These are phyloP conservation scores for Dendrobium catenatum DNA, from an alignment of 106 monocot species.

Conservation along the genomic window DNA sequence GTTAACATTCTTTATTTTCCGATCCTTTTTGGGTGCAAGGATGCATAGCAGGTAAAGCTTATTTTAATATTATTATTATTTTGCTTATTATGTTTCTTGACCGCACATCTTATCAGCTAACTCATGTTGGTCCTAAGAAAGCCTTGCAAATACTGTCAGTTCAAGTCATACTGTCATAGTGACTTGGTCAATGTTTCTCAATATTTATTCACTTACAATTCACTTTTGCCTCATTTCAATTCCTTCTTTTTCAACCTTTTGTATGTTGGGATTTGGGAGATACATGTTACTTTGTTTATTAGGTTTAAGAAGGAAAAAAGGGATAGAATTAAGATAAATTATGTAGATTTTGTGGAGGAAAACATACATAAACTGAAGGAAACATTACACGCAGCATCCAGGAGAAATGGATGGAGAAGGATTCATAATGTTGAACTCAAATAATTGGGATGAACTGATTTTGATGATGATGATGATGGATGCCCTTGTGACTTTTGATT, in stretches of 20 bases:
- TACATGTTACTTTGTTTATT: not conserved
- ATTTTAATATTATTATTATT: not conserved
- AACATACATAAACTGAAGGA: not conserved
- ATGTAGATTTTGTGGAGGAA: not conserved
- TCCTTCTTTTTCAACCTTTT: not conserved
- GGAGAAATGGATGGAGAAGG: not conserved
- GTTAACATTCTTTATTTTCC: not conserved
- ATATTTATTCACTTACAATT: not conserved
- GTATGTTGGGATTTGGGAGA: not conserved
- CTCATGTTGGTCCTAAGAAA: not conserved
- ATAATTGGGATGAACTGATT: not conserved
- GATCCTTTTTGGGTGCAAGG: not conserved
- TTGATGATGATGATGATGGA: not conserved
- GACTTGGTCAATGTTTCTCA: not conserved
- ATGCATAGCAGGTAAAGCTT: not conserved
- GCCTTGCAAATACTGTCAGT: not conserved
- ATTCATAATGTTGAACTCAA: not conserved
- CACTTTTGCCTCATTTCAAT: not conserved
- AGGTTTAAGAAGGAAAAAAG: not conserved
- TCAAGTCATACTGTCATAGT: not conserved
- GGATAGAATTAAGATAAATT: not conserved
- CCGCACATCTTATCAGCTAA: not conserved
- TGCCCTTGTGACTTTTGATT: not conserved
- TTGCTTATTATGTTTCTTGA: not conserved
- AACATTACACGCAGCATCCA: not conserved